A percentile compares a stretch with the other conserved stretches of the same genome.
Conservation (phyloP, 768 basidiomycete species). For the Russula sp. region DNA sequence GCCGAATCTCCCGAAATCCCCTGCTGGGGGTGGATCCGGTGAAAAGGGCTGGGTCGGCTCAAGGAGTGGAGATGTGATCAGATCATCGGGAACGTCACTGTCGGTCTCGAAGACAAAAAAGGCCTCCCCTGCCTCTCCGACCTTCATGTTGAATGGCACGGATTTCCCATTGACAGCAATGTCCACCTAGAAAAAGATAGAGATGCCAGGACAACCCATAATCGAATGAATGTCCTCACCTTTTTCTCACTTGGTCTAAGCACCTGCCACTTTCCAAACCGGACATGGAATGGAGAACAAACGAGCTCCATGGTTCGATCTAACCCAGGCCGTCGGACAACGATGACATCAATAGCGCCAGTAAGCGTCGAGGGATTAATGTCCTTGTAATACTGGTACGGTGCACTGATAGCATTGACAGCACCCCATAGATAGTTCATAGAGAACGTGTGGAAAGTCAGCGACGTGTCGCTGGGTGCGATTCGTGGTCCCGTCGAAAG, state of each 20-base stretch:
- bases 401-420: conserved; percentile 78
- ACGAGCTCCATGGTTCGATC: conserved; percentile 66
- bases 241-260: conserved; percentile 92
- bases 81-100: conserved; percentile 86
- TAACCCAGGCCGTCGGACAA: conserved; percentile 71
- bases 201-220: background rate
- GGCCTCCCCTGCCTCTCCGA: conserved; percentile 97
- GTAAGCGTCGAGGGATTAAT: conserved; percentile 97
- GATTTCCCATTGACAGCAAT: conserved; percentile 81
- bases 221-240: conserved; percentile 43
- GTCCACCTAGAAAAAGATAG: conserved; percentile 58
- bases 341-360: conserved; percentile 98
- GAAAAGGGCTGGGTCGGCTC: conserved; percentile 51
- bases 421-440: conserved; percentile 92
- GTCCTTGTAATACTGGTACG: conserved; percentile 88
- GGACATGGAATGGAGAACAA: conserved; percentile 95
- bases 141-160: conserved; percentile 96
- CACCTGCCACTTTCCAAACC: conserved; percentile 97
- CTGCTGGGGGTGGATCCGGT: conserved; percentile 33
- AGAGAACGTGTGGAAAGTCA: background rate
- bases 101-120: conserved; percentile 99
- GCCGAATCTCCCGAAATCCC: conserved; percentile 43
- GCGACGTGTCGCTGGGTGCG: background rate
- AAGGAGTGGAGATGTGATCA: conserved; percentile 91
- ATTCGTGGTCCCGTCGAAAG: background rate